Conservation (phyloP, 139 green algal species). For the Coelastrella sp. region DNA sequence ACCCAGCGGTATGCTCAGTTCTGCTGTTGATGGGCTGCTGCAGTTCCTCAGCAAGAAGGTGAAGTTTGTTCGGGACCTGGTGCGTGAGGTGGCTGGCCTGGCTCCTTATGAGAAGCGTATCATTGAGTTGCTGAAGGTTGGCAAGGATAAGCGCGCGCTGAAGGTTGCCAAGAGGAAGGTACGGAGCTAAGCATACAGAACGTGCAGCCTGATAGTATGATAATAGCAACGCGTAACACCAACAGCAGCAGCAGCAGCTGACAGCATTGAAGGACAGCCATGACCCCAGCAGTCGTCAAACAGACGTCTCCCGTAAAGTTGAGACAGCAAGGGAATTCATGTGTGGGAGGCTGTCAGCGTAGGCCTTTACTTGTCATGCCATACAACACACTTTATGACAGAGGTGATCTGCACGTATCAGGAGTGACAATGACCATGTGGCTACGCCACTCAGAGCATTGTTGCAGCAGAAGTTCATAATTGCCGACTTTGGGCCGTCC, state of each 20-base stretch:
- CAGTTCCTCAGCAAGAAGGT: slow-evolving; percentile 87
- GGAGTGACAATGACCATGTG: no score
- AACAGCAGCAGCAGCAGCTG: slow-evolving; percentile 13
- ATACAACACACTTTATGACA: no score
- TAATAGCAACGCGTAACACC: background rate
- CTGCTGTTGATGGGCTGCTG: background rate
- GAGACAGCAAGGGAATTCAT: no score
- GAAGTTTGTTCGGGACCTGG: slow-evolving; percentile 90
- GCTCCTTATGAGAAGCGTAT: slow-evolving; percentile 96
- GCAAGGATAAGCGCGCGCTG: slow-evolving; percentile 96
- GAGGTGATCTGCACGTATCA: no score
- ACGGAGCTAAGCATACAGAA: slow-evolving; percentile 10
- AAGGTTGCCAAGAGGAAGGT: slow-evolving; percentile 98
- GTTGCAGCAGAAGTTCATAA: no score
- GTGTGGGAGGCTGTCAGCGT: no score
- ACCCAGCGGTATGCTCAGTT: background rate
- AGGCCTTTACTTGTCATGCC: no score
- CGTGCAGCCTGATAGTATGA: background rate
- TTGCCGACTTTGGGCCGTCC: no score
- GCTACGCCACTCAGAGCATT: no score
- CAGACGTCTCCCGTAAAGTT: no score
- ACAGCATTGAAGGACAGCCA: background rate
- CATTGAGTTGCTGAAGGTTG: slow-evolving; percentile 95
- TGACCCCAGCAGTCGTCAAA: no score
- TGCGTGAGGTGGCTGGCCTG: slow-evolving; percentile 93